Evolutionary conservation across 2,329 filamentous ascomycete genomes (phyloP).

Genomic region (Xylaria sp.): DNA sequence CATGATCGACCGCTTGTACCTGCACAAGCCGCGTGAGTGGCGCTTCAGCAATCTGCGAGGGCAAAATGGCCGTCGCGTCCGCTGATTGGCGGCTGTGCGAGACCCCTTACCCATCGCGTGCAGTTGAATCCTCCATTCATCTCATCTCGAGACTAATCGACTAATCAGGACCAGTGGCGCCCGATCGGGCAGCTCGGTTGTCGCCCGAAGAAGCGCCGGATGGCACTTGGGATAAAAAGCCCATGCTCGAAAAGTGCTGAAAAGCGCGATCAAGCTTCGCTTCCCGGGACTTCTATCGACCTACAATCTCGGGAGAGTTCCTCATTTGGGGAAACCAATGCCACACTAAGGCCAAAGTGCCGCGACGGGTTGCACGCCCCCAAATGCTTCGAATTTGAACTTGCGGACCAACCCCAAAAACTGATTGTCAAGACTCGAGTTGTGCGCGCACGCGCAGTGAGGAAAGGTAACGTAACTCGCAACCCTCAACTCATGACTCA

Average conservation of each 20-base stretch:
- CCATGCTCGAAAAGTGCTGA: slow-evolving; percentile 8
- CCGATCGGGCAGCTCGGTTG: slow-evolving; percentile 39
- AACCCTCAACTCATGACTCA: slow-evolving; percentile 26
- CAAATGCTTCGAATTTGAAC: slow-evolving; percentile 6
- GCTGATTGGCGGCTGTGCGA: slow-evolving; percentile 25
- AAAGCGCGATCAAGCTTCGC: slow-evolving; percentile 16
- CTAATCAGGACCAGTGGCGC: slow-evolving; percentile 15
- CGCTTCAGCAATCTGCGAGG: slow-evolving; percentile 34
- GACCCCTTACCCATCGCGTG: slow-evolving; percentile 17
- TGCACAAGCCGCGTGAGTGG: slow-evolving; percentile 44
- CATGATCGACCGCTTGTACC: slow-evolving; percentile 47
- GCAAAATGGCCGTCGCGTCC: background rate
- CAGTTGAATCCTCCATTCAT: slow-evolving; percentile 24
- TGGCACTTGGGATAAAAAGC: slow-evolving; percentile 27
- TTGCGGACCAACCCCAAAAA: background rate
- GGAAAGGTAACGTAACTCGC: slow-evolving; percentile 33
- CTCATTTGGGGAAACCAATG: slow-evolving; percentile 19
- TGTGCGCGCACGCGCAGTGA: background rate
- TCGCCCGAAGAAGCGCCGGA: slow-evolving; percentile 39
- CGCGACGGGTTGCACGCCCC: slow-evolving; percentile 10
- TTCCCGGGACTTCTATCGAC: background rate
- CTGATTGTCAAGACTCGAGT: background rate
- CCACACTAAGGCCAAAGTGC: slow-evolving; percentile 6
- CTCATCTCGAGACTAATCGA: slow-evolving; percentile 24
- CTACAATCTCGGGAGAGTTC: slow-evolving; percentile 33